Percentiles rank a stretch among this genome's conserved stretches.
These are phyloP conservation scores for Aurantiochytrium sp. DNA, from an alignment of 108 stramenopile species.

Conservation along the genomic window DNA sequence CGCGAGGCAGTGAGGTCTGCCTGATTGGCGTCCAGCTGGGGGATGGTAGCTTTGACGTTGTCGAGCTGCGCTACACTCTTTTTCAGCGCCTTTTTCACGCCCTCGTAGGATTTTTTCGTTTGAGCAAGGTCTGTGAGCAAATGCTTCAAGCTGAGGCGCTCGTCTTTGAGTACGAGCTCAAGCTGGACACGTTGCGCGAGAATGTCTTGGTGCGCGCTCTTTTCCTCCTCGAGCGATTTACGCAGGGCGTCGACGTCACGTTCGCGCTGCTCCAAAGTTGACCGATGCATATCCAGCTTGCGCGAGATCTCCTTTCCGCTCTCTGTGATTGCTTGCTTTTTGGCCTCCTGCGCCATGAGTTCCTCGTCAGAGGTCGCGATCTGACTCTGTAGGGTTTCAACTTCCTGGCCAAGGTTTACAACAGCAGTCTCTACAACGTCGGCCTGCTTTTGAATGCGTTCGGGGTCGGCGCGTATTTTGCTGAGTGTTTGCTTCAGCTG, in stretches of 20 bases:
- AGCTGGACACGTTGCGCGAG: slow-evolving; percentile 27
- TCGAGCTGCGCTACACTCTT: slow-evolving; percentile 28
- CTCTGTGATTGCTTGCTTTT: slow-evolving; percentile 33
- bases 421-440: slow-evolving; percentile 41
- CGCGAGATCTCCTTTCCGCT: slow-evolving; percentile 20
- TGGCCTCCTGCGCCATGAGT: slow-evolving; percentile 14
- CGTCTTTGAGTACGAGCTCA: slow-evolving; percentile 36
- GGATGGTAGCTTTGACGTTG: neutral
- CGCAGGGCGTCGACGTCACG: slow-evolving; percentile 42
- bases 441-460: slow-evolving; percentile 43
- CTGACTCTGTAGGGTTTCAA: slow-evolving; percentile 11
- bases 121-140: neutral
- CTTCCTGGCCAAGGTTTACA: slow-evolving; percentile 28
- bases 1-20: neutral
- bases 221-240: slow-evolving; percentile 39
- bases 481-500: neutral
- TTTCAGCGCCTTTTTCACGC: slow-evolving; percentile 17
- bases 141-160: slow-evolving; percentile 26
- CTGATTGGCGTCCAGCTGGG: neutral
- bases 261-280: slow-evolving; percentile 40
- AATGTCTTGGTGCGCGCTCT: slow-evolving; percentile 40
- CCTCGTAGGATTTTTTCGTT: slow-evolving; percentile 25
- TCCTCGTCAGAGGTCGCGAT: slow-evolving; percentile 28
- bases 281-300: slow-evolving; percentile 46
- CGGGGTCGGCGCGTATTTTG: slow-evolving; percentile 32